Conservation (phyloP, 768 basidiomycete genomes). For the Hortiboletus campestris region DNA sequence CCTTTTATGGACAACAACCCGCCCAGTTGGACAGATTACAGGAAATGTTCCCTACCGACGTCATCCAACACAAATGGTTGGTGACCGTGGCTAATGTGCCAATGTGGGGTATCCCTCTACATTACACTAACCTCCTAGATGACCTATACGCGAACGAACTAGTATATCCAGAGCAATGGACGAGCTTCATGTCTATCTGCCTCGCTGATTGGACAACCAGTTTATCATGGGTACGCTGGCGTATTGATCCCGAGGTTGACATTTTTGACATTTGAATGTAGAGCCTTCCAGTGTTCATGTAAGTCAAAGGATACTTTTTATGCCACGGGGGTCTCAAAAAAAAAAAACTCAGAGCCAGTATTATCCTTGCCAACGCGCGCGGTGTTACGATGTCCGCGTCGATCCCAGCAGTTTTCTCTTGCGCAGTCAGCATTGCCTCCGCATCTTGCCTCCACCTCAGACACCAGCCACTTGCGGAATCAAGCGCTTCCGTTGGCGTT, state of each 20-base stretch:
- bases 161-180: slow-evolving; percentile 56
- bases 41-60: slow-evolving; percentile 41
- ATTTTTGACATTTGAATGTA: slow-evolving; percentile 11
- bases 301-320: slow-evolving; percentile 10
- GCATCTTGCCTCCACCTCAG: slow-evolving; percentile 30
- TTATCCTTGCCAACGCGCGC: slow-evolving; percentile 31
- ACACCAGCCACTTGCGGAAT: slow-evolving; percentile 22
- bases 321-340: slow-evolving; percentile 23
- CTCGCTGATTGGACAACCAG: slow-evolving; percentile 50
- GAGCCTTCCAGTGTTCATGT: slow-evolving; percentile 29
- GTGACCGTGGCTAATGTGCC: slow-evolving; percentile 36
- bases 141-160: slow-evolving; percentile 53
- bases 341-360: slow-evolving; percentile 35
- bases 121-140: slow-evolving; percentile 42
- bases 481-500: slow-evolving; percentile 43
- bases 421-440: slow-evolving; percentile 25
- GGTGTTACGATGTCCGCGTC: slow-evolving; percentile 24
- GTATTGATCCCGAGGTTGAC: not conserved
- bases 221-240: slow-evolving; percentile 38
- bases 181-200: slow-evolving; percentile 42
- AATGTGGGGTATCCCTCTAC: slow-evolving; percentile 47
- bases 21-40: slow-evolving; percentile 55
- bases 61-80: slow-evolving; percentile 35
- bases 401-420: slow-evolving; percentile 22
- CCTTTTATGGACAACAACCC: slow-evolving; percentile 54